phyloP scores from a whole-genome alignment of 2,329 filamentous ascomycete genomes.

The Phialemoniopsis sp. region DNA sequence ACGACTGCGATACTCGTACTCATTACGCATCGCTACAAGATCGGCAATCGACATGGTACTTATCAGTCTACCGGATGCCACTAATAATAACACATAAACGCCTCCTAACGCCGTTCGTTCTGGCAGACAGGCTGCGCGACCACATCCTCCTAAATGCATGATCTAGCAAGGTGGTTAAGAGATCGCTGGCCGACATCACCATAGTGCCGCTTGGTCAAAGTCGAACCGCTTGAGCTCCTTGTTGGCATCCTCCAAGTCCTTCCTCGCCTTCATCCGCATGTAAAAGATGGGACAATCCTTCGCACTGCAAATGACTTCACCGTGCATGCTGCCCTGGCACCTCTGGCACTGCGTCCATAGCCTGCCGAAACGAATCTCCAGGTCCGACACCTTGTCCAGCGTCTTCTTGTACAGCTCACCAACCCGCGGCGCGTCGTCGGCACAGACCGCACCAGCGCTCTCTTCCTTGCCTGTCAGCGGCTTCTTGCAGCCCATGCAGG shows the following conservation, averaged over 20 bases:
- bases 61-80: too few relatives aligned
- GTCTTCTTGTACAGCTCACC: conserved; percentile 94
- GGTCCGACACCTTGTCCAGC: conserved; percentile 79
- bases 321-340: conserved; percentile 96
- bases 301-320: conserved; percentile 94
- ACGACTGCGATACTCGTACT: too few relatives aligned
- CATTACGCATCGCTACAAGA: too few relatives aligned
- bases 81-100: too few relatives aligned
- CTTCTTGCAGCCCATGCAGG: conserved; percentile 99
- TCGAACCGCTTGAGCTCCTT: conserved; percentile 91
- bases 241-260: conserved; percentile 92
- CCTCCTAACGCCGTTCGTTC: too few relatives aligned
- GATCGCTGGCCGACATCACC: conserved; percentile 27
- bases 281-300: conserved; percentile 99
- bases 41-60: too few relatives aligned
- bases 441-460: conserved; percentile 72
- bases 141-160: too few relatives aligned
- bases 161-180: too few relatives aligned
- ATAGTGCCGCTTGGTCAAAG: conserved; percentile 68
- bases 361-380: conserved; percentile 87
- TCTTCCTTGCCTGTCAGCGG: conserved; percentile 78
- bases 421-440: conserved; percentile 77
- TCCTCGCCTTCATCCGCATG: conserved; percentile 99
- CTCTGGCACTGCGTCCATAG: conserved; percentile 98
- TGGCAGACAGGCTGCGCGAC: too few relatives aligned